phyloP scores from a whole-genome alignment of 495 filamentous ascomycete genomes.

The Aspergillus baeticus region DNA sequence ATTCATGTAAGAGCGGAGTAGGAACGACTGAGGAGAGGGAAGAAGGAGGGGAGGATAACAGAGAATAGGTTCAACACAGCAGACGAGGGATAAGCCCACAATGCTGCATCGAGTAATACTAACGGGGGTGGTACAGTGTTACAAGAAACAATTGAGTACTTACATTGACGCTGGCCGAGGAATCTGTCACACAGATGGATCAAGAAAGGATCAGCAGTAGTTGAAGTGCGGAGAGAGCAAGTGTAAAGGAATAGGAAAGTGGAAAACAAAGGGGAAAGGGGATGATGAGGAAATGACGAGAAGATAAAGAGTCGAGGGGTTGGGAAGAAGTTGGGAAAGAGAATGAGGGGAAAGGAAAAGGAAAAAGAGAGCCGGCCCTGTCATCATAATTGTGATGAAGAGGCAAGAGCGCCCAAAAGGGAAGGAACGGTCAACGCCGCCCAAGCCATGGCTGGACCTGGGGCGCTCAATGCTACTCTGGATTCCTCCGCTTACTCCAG shows the following conservation, averaged over 20 bases:
- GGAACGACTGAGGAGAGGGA: background rate
- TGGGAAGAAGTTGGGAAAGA: background rate
- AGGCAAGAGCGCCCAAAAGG: slow-evolving; percentile 20
- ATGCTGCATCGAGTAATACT: too few species aligned
- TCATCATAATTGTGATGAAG: slow-evolving; percentile 4
- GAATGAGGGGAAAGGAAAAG: slow-evolving; percentile 7
- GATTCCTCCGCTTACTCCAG: background rate
- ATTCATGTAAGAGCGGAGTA: slow-evolving; percentile 13
- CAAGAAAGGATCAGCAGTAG: background rate
- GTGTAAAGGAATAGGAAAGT: slow-evolving; percentile 12
- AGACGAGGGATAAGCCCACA: slow-evolving; percentile 9
- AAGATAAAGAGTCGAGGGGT: slow-evolving; percentile 8
- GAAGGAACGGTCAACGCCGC: slow-evolving; percentile 9
- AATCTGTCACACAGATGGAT: background rate
- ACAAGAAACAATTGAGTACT: background rate
- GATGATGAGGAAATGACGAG: background rate
- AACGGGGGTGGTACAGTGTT: too few species aligned
- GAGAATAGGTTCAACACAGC: background rate
- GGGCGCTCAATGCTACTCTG: slow-evolving; percentile 5
- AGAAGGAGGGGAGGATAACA: slow-evolving; percentile 12
- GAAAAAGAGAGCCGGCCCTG: slow-evolving; percentile 5
- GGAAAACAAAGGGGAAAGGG: slow-evolving; percentile 13
- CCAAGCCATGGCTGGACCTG: background rate
- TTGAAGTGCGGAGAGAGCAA: slow-evolving; percentile 7
- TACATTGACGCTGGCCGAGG: slow-evolving; percentile 2